These are phyloP conservation scores for Mycena floridula DNA, from an alignment of 768 basidiomycete genomes.

Conservation along the genomic window DNA sequence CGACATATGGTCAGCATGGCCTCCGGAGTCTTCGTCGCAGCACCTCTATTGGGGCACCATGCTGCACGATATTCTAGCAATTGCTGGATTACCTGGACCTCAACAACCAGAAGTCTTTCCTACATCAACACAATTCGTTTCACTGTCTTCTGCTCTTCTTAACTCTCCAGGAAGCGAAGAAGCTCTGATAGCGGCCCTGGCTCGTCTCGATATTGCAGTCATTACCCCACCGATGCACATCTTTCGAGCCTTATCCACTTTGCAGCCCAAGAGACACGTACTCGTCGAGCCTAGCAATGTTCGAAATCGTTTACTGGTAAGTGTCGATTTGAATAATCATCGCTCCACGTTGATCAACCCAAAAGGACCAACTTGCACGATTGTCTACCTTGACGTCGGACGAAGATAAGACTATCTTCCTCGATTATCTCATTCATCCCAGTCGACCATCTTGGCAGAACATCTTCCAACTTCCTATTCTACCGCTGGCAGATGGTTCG, in stretches of 20 bases:
- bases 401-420: background rate
- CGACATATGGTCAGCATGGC: slow-evolving; percentile 16
- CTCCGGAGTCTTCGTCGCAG: slow-evolving; percentile 1
- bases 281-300: background rate
- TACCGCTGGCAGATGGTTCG: background rate
- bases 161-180: background rate
- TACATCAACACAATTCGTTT: background rate
- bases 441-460: background rate
- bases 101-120: background rate
- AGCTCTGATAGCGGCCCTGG: background rate
- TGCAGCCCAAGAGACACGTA: no score
- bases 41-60: background rate
- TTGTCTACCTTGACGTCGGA: no score
- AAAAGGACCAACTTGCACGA: no score
- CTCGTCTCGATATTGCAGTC: background rate
- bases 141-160: background rate
- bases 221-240: no score
- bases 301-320: background rate
- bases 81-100: background rate
- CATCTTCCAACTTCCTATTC: background rate
- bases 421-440: background rate
- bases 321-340: background rate
- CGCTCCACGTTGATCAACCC: no score
- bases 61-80: background rate
- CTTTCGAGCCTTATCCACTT: no score